Evolutionary conservation across 805 yeast species (phyloP).

Genomic region (Pichia kluyveri): DNA sequence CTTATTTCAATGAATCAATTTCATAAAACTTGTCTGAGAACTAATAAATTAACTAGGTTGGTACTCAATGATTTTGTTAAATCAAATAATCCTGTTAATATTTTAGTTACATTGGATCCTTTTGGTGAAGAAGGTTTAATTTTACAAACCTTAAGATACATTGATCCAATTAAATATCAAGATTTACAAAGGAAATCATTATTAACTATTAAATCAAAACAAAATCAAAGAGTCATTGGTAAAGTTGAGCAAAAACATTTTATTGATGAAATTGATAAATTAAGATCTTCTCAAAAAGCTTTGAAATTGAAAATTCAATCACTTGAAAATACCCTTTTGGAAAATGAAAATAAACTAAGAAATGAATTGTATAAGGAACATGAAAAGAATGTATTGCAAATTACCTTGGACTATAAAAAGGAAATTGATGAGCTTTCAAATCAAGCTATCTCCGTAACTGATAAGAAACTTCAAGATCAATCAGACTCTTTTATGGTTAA

Average conservation of each 20-base stretch:
- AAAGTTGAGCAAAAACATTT: slow-evolving; percentile 12
- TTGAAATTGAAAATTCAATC: slow-evolving; percentile 16
- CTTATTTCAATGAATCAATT: slow-evolving; percentile 30
- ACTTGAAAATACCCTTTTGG: slow-evolving; percentile 18
- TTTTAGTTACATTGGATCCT: slow-evolving; percentile 32
- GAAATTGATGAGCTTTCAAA: slow-evolving; percentile 27
- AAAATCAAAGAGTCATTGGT: background rate
- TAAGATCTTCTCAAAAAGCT: slow-evolving; percentile 17
- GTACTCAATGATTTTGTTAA: slow-evolving; percentile 37
- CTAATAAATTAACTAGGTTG: slow-evolving; percentile 40
- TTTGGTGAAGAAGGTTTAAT: slow-evolving; percentile 28
- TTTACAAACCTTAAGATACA: slow-evolving; percentile 24
- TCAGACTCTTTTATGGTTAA: slow-evolving; percentile 26
- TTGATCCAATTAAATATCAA: slow-evolving; percentile 23
- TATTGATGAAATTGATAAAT: slow-evolving; percentile 19
- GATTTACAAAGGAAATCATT: slow-evolving; percentile 17
- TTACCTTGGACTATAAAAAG: slow-evolving; percentile 25
- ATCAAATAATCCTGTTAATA: slow-evolving; percentile 22
- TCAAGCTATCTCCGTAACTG: slow-evolving; percentile 16
- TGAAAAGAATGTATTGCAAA: slow-evolving; percentile 29
- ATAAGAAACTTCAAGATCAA: slow-evolving; percentile 23
- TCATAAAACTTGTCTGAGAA: slow-evolving; percentile 35
- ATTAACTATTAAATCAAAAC: background rate
- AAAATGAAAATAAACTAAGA: slow-evolving; percentile 25
- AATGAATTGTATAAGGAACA: slow-evolving; percentile 23